Conservation (phyloP, 192 early-diverging fungal species). For the Backusella australiensis region DNA sequence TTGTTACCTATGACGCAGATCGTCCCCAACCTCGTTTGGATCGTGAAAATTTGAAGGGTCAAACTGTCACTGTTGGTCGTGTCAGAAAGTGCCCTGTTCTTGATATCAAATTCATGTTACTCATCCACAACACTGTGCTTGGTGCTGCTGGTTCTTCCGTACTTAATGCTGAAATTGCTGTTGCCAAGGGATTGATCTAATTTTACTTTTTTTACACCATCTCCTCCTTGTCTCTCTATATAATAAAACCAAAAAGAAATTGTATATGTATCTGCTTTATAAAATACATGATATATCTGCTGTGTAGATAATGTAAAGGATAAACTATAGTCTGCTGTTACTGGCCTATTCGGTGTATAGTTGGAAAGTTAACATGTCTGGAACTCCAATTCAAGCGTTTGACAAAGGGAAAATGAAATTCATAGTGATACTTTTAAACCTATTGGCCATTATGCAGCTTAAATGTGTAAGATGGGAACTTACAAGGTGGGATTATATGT, state of each 20-base stretch:
- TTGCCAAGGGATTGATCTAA: slow-evolving; percentile 70
- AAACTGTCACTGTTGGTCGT: slow-evolving; percentile 92
- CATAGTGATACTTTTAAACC: too few species aligned
- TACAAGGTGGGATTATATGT: too few species aligned
- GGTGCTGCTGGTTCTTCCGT: slow-evolving; percentile 95
- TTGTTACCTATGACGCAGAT: slow-evolving; percentile 70
- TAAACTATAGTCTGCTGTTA: neutral
- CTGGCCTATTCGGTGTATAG: too few species aligned
- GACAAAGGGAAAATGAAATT: too few species aligned
- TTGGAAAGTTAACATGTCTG: too few species aligned
- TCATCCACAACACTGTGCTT: slow-evolving; percentile 95
- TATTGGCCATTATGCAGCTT: too few species aligned
- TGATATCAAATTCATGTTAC: slow-evolving; percentile 87
- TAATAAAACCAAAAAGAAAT: neutral
- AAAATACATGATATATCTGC: neutral
- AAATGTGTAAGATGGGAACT: too few species aligned
- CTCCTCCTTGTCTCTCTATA: neutral
- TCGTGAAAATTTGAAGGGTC: slow-evolving; percentile 77
- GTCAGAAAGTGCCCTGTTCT: slow-evolving; percentile 83
- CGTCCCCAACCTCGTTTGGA: slow-evolving; percentile 96
- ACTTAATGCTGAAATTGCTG: slow-evolving; percentile 91
- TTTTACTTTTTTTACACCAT: neutral
- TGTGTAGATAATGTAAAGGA: neutral
- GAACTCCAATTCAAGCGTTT: too few species aligned
- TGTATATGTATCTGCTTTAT: slow-evolving; percentile 3